A percentile compares a stretch with the other conserved stretches of the same genome.
Evolutionary conservation across 352 stramenopile genomes (phyloP).

Genomic region (Phytophthora brassicae): DNA sequence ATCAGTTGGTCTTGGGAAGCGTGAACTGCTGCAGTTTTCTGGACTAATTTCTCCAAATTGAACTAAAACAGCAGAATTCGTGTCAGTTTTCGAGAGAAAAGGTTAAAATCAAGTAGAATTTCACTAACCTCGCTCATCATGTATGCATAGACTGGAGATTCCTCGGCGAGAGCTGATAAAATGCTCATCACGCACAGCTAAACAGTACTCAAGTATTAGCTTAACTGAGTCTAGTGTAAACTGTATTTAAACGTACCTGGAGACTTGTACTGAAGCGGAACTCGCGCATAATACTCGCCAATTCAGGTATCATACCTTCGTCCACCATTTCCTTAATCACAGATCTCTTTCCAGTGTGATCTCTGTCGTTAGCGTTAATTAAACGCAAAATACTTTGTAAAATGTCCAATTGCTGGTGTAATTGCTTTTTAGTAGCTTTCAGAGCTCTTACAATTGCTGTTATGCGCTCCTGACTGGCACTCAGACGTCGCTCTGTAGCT

Average conservation of each 20-base stretch:
- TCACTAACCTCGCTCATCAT: slow-evolving; percentile 54
- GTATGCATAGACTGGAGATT: slow-evolving; percentile 56
- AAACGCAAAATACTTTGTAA: slow-evolving; percentile 44
- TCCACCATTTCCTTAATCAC: slow-evolving; percentile 51
- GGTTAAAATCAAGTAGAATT: not conserved
- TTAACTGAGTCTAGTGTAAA: not conserved
- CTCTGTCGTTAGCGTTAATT: slow-evolving; percentile 23
- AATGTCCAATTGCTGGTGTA: slow-evolving; percentile 41
- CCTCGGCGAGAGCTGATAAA: slow-evolving; percentile 44
- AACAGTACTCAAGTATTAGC: not conserved
- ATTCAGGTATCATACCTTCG: slow-evolving; percentile 35
- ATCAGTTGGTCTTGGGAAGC: slow-evolving; percentile 46
- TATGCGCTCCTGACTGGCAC: slow-evolving; percentile 20
- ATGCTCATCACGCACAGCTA: slow-evolving; percentile 48
- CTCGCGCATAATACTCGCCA: slow-evolving; percentile 54
- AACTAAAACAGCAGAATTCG: slow-evolving; percentile 8
- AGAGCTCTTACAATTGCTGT: slow-evolving; percentile 38
- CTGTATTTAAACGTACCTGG: slow-evolving; percentile 29
- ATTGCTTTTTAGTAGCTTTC: slow-evolving; percentile 37
- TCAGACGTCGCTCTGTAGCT: slow-evolving; percentile 9
- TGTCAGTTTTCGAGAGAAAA: not conserved
- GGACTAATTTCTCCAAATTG: slow-evolving; percentile 31
- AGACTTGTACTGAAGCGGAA: slow-evolving; percentile 63
- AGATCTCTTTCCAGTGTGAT: slow-evolving; percentile 24
- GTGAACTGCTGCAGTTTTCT: slow-evolving; percentile 53